Conservation (phyloP, 345 rosid species). For the Heritiera fomes region DNA sequence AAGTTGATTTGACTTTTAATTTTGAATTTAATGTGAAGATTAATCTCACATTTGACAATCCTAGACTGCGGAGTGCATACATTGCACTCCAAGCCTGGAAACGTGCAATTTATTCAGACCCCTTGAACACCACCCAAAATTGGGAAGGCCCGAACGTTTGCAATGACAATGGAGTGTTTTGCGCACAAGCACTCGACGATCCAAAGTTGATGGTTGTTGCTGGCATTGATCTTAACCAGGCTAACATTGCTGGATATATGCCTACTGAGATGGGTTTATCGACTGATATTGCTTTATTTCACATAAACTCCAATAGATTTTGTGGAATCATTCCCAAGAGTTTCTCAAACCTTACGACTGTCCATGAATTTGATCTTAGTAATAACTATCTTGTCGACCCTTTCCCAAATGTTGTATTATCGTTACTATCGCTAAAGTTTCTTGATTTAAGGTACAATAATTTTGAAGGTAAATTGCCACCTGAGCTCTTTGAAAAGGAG, state of each 20-base stretch:
- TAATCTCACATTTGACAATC: constrained; percentile 46
- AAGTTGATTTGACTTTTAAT: constrained; percentile 36
- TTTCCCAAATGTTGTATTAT: constrained; percentile 52
- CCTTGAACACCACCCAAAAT: constrained; percentile 56
- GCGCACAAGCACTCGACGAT: constrained; percentile 60
- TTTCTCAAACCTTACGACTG: constrained; percentile 42
- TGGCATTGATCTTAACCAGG: constrained; percentile 66
- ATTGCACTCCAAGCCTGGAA: constrained; percentile 76
- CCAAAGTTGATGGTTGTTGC: constrained; percentile 51
- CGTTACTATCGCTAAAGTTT: constrained; percentile 52
- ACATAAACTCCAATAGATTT: constrained; percentile 66
- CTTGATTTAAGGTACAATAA: constrained; percentile 70
- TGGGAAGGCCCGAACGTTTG: constrained; percentile 77
- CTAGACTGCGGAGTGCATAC: constrained; percentile 57
- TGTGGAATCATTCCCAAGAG: constrained; percentile 75
- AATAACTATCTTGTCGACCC: constrained; percentile 74
- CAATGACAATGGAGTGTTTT: constrained; percentile 62
- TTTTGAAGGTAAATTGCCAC: constrained; percentile 70
- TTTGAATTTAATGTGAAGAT: constrained; percentile 36
- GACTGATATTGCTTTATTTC: constrained; percentile 64
- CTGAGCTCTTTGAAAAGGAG: constrained; percentile 43
- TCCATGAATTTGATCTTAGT: constrained; percentile 78
- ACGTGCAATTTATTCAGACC: constrained; percentile 68
- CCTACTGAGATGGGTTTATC: constrained; percentile 65
- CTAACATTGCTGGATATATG: constrained; percentile 75